Evolutionary conservation across 495 filamentous ascomycete genomes (phyloP), one percentile per base, ranked within the genome.

Genomic region (Penicillium daleae): DNA sequence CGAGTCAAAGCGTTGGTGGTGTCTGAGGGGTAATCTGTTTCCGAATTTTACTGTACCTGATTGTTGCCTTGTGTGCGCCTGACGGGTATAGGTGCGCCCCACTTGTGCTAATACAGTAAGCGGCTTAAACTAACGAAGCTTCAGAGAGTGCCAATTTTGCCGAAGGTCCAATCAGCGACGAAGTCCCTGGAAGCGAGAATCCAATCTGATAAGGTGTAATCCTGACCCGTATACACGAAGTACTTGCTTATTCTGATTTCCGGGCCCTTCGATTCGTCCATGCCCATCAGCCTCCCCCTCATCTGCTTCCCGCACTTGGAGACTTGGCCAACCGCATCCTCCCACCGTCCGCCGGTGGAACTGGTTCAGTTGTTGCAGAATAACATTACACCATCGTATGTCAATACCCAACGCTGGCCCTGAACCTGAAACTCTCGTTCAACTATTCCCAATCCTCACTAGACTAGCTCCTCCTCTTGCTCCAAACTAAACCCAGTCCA

Each of bases 101-200:
- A n/a, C n/a, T n/a, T n/a, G n/a, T n/a, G n/a, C n/a, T n/a, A n/a
- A n/a, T n/a, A n/a, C n/a, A n/a, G n/a, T n/a, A n/a, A n/a, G n/a
- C n/a, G n/a, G n/a, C n/a, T n/a, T 40, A 15, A 29, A 52, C 49
- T 52, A 52, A 32, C 9, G 49, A 52, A 52, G 49, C 49, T 52
- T 52, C 19, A 22, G 17, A 27, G 49, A 52, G 49, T 32, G 49
- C 49, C 49, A 52, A 52, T 52, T 52, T 52, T 52, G 49, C 49
- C 49, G 49, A 52, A 24, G 49, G 49, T 32, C 49, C 49, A 52
- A 52, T 32, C 49, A 52, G 49, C 49, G 49, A 52, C 21, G 49
- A 52, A 52, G 49, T 24, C 49, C 49, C 24, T 31, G 32, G 26
- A 48, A 49, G 32, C 59, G 19, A n/a, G 37, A 19, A 19, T 40